Evolutionary conservation across 2,329 filamentous ascomycete genomes (phyloP), one percentile per base, ranked within the genome.

Genomic region (Exophiala mesophila): DNA sequence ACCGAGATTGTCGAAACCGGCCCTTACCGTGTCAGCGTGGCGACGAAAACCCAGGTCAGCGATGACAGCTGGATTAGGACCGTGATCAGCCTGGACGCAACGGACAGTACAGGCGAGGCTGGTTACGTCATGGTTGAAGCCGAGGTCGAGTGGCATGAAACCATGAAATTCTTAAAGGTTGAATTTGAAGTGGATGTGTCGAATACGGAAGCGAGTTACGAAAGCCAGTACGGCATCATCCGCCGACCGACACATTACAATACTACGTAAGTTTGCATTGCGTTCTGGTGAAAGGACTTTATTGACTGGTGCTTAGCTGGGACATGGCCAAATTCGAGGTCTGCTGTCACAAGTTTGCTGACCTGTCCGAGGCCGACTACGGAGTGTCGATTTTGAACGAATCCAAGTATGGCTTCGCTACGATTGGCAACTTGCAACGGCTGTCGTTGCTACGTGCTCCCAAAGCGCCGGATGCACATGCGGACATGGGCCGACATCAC

Each of bases 261-360:
- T 69, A 98, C 92, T 3, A 84, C 73, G 69, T 80, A 76, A 55
- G 62, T 61, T 8, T 9, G n/a, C n/a, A n/a, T n/a, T n/a, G n/a
- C n/a, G n/a, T n/a, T n/a, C n/a, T n/a, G n/a, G n/a, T n/a, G n/a
- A n/a, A n/a, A n/a, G n/a, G n/a, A n/a, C n/a, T n/a, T n/a, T n/a
- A n/a, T 15, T 35, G 2, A n/a, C n/a, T n/a, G n/a, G n/a, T n/a
- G n/a, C n/a, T n/a, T 44, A 76, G 78, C 54, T 95, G 88, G 88
- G 88, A 95, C 60, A 94, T 94, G 88, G 89, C 89, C 59, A 95
- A 95, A 59, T 96, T 96, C 57, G 89, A 96, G 69, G 89, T 96
- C 38, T 95, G 88, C 73, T 90, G 85, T 63, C 89, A 96, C 70
- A 90, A 89, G 62, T 96, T 87, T 72, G 89, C 89, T 8, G 89